Evolutionary conservation across 2,329 filamentous ascomycete genomes (phyloP).

Genomic region (Paradendryphiella salina): DNA sequence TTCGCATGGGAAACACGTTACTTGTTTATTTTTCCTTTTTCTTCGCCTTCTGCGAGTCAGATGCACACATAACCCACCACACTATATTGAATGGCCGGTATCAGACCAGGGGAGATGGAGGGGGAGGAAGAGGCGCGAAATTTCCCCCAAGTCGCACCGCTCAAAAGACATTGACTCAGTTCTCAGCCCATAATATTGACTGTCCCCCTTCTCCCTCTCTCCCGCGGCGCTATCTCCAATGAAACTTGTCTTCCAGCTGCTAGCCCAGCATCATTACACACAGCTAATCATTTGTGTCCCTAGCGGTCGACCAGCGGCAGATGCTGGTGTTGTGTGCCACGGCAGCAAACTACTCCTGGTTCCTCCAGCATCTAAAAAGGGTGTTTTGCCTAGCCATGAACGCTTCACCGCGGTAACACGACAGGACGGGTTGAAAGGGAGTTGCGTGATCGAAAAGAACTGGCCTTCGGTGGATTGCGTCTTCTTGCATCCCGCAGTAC

Average conservation of each 20-base stretch:
- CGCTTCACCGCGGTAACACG: conserved; percentile 3
- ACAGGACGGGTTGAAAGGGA: background rate
- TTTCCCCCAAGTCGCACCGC: conserved; percentile 2
- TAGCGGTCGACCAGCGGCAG: background rate
- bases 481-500: conserved; percentile 9
- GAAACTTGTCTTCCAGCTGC: conserved; percentile 1
- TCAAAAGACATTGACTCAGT: background rate
- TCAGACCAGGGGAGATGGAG: background rate
- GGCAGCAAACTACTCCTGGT: background rate
- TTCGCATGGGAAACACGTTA: background rate
- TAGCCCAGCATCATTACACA: background rate
- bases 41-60: conserved; percentile 1
- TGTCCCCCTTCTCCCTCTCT: background rate
- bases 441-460: conserved; percentile 10
- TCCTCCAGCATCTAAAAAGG: background rate
- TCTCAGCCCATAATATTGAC: background rate
- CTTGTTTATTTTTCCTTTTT: background rate
- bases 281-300: background rate
- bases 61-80: background rate
- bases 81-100: conserved; percentile 3
- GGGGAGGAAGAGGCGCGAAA: no score
- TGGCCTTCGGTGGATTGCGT: background rate
- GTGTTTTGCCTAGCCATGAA: background rate
- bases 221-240: background rate
- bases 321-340: conserved; percentile 1